phyloP scores from a whole-genome alignment of 129 eudicot genomes.

The Calendula officinalis region DNA sequence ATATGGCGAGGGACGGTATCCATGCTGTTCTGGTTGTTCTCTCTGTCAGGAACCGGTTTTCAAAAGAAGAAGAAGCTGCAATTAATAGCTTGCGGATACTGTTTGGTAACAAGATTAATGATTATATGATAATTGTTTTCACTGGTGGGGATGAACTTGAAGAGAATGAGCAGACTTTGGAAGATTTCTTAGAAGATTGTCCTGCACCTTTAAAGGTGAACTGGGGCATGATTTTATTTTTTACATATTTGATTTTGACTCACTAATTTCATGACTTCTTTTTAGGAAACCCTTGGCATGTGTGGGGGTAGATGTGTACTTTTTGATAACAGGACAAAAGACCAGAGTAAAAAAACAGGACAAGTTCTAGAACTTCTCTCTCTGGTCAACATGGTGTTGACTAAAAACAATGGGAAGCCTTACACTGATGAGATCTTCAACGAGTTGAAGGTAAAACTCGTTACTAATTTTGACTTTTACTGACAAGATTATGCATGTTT shows the following conservation, averaged over 20 bases:
- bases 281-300: constrained; percentile 1
- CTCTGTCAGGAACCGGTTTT: neutral
- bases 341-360: constrained; percentile 25
- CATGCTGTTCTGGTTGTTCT: neutral
- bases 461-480: neutral
- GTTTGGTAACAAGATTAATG: neutral
- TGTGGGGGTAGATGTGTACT: neutral
- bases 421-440: constrained; percentile 39
- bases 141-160: constrained; percentile 71
- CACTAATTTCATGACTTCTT: neutral
- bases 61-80: constrained; percentile 7
- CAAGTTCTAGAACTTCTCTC: constrained; percentile 47
- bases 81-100: neutral
- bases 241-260: neutral
- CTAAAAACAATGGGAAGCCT: constrained; percentile 48
- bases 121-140: constrained; percentile 45
- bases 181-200: neutral
- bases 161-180: neutral
- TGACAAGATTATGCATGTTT: neutral
- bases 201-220: neutral
- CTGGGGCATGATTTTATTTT: neutral
- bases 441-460: neutral
- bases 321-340: constrained; percentile 52
- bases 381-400: constrained; percentile 39
- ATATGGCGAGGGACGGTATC: neutral